Evolutionary conservation across 805 yeast genomes (phyloP), one percentile per base, ranked within the genome.

Genomic region (Candida pini): DNA sequence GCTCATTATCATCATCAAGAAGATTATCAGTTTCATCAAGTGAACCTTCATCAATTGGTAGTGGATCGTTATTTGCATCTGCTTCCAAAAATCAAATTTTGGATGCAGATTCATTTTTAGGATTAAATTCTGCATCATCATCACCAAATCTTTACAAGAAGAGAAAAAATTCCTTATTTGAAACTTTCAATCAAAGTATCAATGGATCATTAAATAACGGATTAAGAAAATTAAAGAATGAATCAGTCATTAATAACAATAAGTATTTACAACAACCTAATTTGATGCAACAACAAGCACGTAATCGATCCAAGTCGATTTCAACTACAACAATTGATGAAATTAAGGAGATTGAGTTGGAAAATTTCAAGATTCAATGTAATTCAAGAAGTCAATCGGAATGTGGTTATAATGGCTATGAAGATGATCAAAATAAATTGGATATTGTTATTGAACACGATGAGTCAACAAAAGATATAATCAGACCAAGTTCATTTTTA

Each of bases 151-250:
- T 28, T 12, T n/a, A 18, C 15, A 44, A 39, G 18, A 43, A 44
- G 24, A 40, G 49, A 30, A 40, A 48, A 24, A 48, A 41, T 23
- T 36, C 53, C 5, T 40, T 49, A 18, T 52, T 47, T 38, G 57
- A 52, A 18, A 49, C 53, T 5, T 51, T 47, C 33, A 48, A 44
- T 26, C 53, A 51, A 34, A 43, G 55, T 5, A 36, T 50, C 7
- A 44, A 40, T 16, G 54, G 56, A 6, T 48, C 51, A 10, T 29
- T 48, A 29, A 48, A 49, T 32, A 51, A 48, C 32, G 56, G 56
- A 3, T 40, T 53, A 15, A 39, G 54, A n/a, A 49, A 34, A 36
- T 38, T 51, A 32, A 44, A 49, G 8, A 30, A 35, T n/a, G 53
- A 48, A 18, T 35, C 36, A 14, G 35, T 34, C 14, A 18, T 18